Percentiles rank a stretch among this genome's conserved stretches.
Conservation (phyloP, 2,329 filamentous ascomycete genomes). For the Neophaeococcomyces aloes region DNA sequence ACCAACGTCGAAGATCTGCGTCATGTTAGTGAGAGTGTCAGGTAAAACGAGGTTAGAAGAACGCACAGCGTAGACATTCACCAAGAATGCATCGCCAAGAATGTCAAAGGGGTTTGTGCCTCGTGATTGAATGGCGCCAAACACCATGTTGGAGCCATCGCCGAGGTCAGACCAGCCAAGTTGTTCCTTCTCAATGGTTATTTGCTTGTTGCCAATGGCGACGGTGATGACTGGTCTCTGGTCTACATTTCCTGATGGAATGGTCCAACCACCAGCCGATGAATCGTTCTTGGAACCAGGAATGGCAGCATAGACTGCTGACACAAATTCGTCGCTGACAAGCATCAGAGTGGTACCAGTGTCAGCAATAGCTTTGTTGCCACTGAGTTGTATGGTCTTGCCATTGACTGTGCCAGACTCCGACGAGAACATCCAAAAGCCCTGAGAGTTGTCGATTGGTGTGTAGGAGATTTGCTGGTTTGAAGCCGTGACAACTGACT, state of each 20-base stretch:
- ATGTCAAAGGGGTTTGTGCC: constrained; percentile 50
- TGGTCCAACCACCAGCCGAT: constrained; percentile 52
- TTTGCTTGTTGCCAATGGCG: constrained; percentile 51
- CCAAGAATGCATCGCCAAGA: constrained; percentile 53
- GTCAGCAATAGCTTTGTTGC: constrained; percentile 59
- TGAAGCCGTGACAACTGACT: constrained; percentile 46
- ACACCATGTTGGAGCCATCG: constrained; percentile 46
- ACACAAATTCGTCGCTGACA: constrained; percentile 50
- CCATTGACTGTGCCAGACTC: constrained; percentile 49
- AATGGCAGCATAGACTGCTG: constrained; percentile 55
- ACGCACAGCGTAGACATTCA: constrained; percentile 53
- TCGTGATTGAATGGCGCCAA: constrained; percentile 56
- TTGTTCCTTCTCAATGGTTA: constrained; percentile 53
- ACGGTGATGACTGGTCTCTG: constrained; percentile 52
- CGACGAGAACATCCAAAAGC: constrained; percentile 59
- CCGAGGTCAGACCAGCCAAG: constrained; percentile 41
- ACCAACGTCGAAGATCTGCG: constrained; percentile 52
- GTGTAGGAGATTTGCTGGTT: constrained; percentile 50
- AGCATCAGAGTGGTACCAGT: constrained; percentile 61
- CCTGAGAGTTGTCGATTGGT: constrained; percentile 51
- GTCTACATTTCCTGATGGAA: constrained; percentile 44
- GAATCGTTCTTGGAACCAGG: constrained; percentile 49
- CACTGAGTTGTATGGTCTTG: constrained; percentile 38
- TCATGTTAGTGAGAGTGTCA: constrained; percentile 10
- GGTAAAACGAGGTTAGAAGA: neutral